Conservation (phyloP, 2,329 filamentous ascomycete genomes). For the Fusarium paranaense region DNA sequence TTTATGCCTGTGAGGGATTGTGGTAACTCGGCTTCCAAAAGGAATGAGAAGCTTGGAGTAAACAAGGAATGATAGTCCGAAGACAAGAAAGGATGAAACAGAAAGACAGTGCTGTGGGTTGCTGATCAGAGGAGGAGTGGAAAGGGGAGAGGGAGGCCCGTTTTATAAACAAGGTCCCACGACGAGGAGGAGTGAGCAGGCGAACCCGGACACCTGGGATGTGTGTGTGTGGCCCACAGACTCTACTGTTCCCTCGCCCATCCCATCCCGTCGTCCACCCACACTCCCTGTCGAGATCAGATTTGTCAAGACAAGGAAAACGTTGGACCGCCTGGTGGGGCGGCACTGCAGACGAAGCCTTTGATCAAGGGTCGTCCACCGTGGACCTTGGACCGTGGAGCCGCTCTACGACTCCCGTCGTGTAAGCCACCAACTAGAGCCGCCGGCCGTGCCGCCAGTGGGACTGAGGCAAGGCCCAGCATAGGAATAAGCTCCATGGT, state of each 20-base stretch:
- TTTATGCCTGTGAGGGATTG: slow-evolving; percentile 34
- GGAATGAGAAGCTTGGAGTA: slow-evolving; percentile 47
- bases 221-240: slow-evolving; percentile 1
- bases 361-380: background rate
- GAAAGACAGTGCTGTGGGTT: slow-evolving; percentile 40
- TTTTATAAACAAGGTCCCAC: slow-evolving; percentile 44
- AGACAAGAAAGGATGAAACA: slow-evolving; percentile 40
- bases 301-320: slow-evolving; percentile 42
- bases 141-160: slow-evolving; percentile 36
- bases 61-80: slow-evolving; percentile 46
- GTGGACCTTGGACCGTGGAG: background rate
- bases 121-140: slow-evolving; percentile 26
- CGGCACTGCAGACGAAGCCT: slow-evolving; percentile 21
- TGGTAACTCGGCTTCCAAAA: slow-evolving; percentile 46
- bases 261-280: background rate
- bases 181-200: slow-evolving; percentile 5
- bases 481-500: background rate
- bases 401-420: background rate
- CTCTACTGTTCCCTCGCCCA: background rate
- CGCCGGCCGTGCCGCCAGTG: slow-evolving; percentile 24
- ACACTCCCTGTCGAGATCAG: slow-evolving; percentile 31
- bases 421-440: slow-evolving; percentile 8
- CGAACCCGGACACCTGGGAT: slow-evolving; percentile 22
- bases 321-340: slow-evolving; percentile 38
- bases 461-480: background rate